Conservation (phyloP, 176 grass and related monocot species). For the Thinopyrum elongatum region DNA sequence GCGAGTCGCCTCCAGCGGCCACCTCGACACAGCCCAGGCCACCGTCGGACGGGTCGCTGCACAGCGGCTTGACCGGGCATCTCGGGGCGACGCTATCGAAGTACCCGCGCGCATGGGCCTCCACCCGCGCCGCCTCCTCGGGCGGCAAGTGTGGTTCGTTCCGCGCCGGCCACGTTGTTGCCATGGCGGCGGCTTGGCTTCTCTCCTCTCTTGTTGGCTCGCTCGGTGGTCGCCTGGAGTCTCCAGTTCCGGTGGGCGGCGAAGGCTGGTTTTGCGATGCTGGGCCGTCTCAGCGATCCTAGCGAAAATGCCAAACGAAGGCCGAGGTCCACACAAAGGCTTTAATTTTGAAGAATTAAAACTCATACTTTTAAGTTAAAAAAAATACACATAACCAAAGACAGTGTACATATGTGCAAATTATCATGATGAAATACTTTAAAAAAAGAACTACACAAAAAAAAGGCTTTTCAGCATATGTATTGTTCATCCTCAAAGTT, state of each 20-base stretch:
- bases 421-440: too few relatives aligned
- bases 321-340: too few relatives aligned
- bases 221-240: not conserved
- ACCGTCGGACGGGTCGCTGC: not conserved
- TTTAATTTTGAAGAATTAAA: too few relatives aligned
- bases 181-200: not conserved
- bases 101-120: slow-evolving; percentile 68
- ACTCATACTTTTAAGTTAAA: too few relatives aligned
- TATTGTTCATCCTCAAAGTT: too few relatives aligned
- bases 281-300: not conserved
- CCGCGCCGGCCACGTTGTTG: slow-evolving; percentile 56
- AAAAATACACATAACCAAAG: too few relatives aligned
- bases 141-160: slow-evolving; percentile 58
- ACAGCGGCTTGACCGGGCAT: slow-evolving; percentile 49
- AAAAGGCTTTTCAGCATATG: too few relatives aligned
- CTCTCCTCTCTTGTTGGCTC: not conserved
- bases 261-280: not conserved
- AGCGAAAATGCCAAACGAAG: too few relatives aligned
- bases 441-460: too few relatives aligned
- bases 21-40: not conserved
- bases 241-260: not conserved
- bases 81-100: slow-evolving; percentile 65
- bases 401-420: too few relatives aligned
- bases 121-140: slow-evolving; percentile 66
- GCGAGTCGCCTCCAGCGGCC: slow-evolving; percentile 23